These are phyloP conservation scores for Apophysomyces elegans DNA, from an alignment of 371 early-diverging fungal species.

Conservation along the genomic window DNA sequence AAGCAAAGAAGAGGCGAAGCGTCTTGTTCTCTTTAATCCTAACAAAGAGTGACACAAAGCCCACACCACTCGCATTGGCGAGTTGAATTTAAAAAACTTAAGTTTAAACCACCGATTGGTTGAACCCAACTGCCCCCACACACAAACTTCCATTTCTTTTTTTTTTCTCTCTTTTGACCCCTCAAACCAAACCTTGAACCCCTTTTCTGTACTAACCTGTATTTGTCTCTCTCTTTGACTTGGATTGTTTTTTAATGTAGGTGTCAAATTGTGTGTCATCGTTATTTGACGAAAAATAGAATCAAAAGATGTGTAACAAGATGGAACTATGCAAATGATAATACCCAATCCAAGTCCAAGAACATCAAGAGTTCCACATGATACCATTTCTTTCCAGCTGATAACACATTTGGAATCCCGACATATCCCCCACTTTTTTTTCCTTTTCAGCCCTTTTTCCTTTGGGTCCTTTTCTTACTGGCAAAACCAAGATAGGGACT, in stretches of 20 bases:
- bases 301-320: no score
- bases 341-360: neutral
- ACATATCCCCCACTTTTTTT: neutral
- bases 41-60: conserved; percentile 12
- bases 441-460: conserved; percentile 4
- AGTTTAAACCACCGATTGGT: neutral
- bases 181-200: no score
- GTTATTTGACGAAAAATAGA: no score
- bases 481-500: neutral
- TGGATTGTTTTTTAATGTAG: no score
- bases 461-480: neutral
- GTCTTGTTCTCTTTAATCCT: conserved; percentile 9
- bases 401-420: neutral
- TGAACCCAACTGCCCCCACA: neutral
- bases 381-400: conserved; percentile 2
- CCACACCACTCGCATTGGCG: neutral
- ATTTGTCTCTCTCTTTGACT: no score
- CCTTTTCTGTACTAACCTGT: no score
- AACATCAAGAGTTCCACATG: conserved; percentile 2
- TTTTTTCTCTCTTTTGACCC: neutral
- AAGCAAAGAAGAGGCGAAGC: conserved; percentile 5
- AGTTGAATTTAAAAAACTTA: conserved; percentile 4
- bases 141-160: neutral
- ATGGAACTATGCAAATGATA: no score
- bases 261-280: no score